Evolutionary conservation across 2,329 filamentous ascomycete genomes (phyloP).

Genomic region (Aspergillus sp.): DNA sequence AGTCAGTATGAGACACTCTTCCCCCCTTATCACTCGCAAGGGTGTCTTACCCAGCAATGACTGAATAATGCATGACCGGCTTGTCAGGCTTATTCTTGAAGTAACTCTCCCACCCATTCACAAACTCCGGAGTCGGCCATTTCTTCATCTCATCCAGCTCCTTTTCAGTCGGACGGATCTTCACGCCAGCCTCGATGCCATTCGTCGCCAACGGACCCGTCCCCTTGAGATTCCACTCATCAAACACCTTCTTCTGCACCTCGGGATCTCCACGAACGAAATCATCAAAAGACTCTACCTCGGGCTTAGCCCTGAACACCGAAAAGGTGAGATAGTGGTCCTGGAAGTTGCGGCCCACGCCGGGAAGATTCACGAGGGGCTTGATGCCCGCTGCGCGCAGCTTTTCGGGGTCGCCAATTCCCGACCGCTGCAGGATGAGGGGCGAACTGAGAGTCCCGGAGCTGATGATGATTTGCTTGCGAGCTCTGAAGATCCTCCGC

Average conservation of each 20-base stretch:
- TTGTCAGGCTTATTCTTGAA: conserved; percentile 84
- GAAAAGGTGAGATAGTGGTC: conserved; percentile 73
- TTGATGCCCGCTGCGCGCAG: conserved; percentile 66
- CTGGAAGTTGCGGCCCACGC: conserved; percentile 74
- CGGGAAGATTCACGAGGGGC: conserved; percentile 67
- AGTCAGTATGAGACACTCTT: conserved; percentile 6
- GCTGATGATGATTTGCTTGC: conserved; percentile 71
- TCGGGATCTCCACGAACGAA: conserved; percentile 72
- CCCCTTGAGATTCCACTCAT: conserved; percentile 76
- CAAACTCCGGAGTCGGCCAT: conserved; percentile 72
- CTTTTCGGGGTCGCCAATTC: conserved; percentile 70
- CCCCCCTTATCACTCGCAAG: too few relatives aligned
- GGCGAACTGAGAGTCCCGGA: conserved; percentile 72
- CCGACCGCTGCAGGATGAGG: conserved; percentile 71
- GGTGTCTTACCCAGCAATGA: conserved; percentile 59
- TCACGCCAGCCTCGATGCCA: conserved; percentile 76
- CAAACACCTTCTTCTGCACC: conserved; percentile 69
- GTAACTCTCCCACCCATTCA: conserved; percentile 71
- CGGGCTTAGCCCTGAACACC: conserved; percentile 68
- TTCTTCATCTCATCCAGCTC: conserved; percentile 67
- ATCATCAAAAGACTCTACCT: conserved; percentile 76
- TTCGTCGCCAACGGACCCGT: conserved; percentile 76
- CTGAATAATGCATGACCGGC: conserved; percentile 81
- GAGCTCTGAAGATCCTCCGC: conserved; percentile 61
- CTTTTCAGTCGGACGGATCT: conserved; percentile 67